Evolutionary conservation across 192 early-diverging fungal genomes (phyloP).

Genomic region (Podila clonocystis): DNA sequence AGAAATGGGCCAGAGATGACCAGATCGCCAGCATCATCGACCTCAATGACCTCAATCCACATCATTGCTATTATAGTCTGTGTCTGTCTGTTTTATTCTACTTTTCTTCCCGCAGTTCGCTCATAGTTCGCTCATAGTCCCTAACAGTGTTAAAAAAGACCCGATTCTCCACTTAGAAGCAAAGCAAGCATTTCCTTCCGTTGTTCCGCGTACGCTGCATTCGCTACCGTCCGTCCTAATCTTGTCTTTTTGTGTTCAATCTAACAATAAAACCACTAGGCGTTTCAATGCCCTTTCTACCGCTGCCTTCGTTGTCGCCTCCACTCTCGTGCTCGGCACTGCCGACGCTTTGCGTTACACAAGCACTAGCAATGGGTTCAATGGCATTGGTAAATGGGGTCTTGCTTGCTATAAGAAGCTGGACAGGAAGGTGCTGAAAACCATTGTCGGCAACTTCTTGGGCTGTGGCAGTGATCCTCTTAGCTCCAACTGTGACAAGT

Average conservation of each 20-base stretch:
- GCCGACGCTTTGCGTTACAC: neutral
- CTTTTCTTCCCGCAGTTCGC: no score
- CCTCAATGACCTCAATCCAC: no score
- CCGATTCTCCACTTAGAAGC: no score
- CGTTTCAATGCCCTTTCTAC: neutral
- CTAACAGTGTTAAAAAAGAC: no score
- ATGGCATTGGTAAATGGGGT: neutral
- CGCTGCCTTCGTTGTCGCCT: neutral
- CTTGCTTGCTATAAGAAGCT: neutral
- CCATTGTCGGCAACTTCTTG: neutral
- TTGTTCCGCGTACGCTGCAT: no score
- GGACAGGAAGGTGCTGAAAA: neutral
- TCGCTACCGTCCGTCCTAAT: no score
- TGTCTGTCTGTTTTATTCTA: no score
- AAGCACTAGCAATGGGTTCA: slow-evolving; percentile 3
- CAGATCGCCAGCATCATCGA: no score
- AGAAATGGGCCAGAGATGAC: no score
- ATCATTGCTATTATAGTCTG: no score
- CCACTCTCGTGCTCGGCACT: neutral
- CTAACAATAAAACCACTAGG: neutral
- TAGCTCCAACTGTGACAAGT: neutral
- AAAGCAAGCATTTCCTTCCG: no score
- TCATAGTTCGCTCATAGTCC: no score
- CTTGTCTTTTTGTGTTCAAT: neutral
- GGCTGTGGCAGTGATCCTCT: neutral